phyloP scores from a whole-genome alignment of 2,329 filamentous ascomycete species.

The Mycogone perniciosa region DNA sequence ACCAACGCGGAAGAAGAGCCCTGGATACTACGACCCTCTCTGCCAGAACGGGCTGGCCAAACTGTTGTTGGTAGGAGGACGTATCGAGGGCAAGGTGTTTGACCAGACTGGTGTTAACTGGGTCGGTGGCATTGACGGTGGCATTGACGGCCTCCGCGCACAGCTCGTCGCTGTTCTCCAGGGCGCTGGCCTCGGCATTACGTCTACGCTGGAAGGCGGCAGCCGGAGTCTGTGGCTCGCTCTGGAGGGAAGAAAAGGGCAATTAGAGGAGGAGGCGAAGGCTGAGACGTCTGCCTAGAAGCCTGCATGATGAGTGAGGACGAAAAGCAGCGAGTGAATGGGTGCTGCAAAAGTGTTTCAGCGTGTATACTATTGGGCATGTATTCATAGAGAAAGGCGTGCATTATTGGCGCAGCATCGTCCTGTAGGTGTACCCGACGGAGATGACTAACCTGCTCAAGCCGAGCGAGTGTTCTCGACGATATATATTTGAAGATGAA shows the following conservation, averaged over 20 bases:
- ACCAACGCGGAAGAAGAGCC: conserved; percentile 67
- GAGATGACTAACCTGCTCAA: too few species aligned
- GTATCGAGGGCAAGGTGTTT: conserved; percentile 80
- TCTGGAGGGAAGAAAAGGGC: conserved; percentile 71
- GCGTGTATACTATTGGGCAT: background rate
- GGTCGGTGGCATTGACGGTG: conserved; percentile 71
- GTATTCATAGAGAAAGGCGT: background rate
- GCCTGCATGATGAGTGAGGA: conserved; percentile 4
- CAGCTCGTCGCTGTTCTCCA: conserved; percentile 79
- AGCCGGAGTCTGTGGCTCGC: conserved; percentile 81
- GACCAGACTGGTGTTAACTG: conserved; percentile 62
- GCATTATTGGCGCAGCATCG: too few species aligned
- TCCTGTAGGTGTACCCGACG: too few species aligned
- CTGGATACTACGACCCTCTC: conserved; percentile 70
- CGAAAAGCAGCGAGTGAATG: background rate
- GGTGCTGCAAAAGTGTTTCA: background rate
- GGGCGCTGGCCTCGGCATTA: conserved; percentile 69
- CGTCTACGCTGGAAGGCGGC: conserved; percentile 71
- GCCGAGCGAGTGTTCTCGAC: too few species aligned
- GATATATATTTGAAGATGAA: too few species aligned
- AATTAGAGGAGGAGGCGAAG: conserved; percentile 60
- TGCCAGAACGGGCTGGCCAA: conserved; percentile 83
- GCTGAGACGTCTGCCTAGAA: conserved; percentile 11
- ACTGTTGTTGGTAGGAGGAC: conserved; percentile 75
- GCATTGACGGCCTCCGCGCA: conserved; percentile 70